A percentile compares a stretch with the other conserved stretches of the same genome.
phyloP scores from a whole-genome alignment of 768 basidiomycete species.

The Harrya chromipes region DNA sequence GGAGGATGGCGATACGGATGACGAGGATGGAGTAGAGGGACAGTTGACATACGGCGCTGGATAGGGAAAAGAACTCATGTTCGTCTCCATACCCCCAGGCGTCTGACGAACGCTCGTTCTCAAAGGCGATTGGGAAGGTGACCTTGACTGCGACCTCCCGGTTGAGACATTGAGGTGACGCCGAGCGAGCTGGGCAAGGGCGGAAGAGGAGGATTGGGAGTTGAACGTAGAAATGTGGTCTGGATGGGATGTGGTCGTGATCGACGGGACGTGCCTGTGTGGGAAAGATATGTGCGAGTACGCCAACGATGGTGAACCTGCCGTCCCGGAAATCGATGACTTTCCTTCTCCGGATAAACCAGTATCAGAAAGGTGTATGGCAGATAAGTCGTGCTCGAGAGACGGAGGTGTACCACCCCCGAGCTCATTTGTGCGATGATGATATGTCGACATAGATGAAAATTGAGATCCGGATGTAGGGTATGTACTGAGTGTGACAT shows the following conservation, averaged over 20 bases:
- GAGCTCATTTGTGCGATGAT: constrained; percentile 20
- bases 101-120: constrained; percentile 17
- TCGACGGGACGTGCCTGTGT: constrained; percentile 50
- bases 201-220: constrained; percentile 8
- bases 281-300: constrained; percentile 27
- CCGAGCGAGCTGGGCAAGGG: constrained; percentile 24
- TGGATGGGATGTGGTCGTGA: constrained; percentile 41
- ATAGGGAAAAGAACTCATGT: constrained; percentile 10
- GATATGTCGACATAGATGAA: constrained; percentile 34
- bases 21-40: constrained; percentile 58
- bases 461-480: constrained; percentile 31
- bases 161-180: constrained; percentile 21
- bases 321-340: neutral
- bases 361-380: constrained; percentile 19
- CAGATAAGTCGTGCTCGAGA: constrained; percentile 22
- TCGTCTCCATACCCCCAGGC: constrained; percentile 14
- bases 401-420: constrained; percentile 11
- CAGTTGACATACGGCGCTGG: constrained; percentile 43
- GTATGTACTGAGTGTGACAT: constrained; percentile 27
- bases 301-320: constrained; percentile 12
- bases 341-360: constrained; percentile 8
- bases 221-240: constrained; percentile 15
- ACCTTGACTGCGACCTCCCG: constrained; percentile 29
- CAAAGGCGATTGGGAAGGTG: constrained; percentile 32
- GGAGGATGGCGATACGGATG: constrained; percentile 49